Evolutionary conservation across 352 stramenopile species (phyloP).

Genomic region (Globisporangium lucens): DNA sequence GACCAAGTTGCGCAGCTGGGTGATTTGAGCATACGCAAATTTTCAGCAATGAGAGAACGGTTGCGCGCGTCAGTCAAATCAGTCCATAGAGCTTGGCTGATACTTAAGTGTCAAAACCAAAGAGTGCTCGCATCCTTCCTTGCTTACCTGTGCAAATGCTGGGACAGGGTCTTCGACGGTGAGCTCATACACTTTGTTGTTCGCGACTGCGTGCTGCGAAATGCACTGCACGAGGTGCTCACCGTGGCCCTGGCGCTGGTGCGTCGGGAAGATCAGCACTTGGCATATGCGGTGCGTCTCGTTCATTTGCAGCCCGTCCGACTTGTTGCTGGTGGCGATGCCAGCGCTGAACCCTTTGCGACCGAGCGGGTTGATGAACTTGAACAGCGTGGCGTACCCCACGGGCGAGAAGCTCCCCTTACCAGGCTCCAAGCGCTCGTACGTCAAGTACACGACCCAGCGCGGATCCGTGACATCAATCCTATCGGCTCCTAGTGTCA

Average conservation of each 20-base stretch:
- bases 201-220: constrained; percentile 45
- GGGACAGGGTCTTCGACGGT: constrained; percentile 84
- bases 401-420: constrained; percentile 34
- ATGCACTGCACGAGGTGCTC: constrained; percentile 74
- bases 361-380: constrained; percentile 74
- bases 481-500: constrained; percentile 47
- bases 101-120: background rate
- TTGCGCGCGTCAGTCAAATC: background rate
- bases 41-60: background rate
- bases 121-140: background rate
- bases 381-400: constrained; percentile 81
- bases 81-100: background rate
- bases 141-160: constrained; percentile 43
- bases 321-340: background rate
- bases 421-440: constrained; percentile 34
- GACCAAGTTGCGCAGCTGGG: constrained; percentile 59
- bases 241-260: constrained; percentile 79
- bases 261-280: constrained; percentile 69
- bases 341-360: constrained; percentile 29
- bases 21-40: constrained; percentile 24
- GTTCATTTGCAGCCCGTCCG: constrained; percentile 28
- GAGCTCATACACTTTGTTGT: constrained; percentile 68
- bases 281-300: constrained; percentile 85
- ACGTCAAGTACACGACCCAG: constrained; percentile 79
- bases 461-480: constrained; percentile 72